Evolutionary conservation across 1,139 yeast species (phyloP).

Genomic region (Pichia sp.): DNA sequence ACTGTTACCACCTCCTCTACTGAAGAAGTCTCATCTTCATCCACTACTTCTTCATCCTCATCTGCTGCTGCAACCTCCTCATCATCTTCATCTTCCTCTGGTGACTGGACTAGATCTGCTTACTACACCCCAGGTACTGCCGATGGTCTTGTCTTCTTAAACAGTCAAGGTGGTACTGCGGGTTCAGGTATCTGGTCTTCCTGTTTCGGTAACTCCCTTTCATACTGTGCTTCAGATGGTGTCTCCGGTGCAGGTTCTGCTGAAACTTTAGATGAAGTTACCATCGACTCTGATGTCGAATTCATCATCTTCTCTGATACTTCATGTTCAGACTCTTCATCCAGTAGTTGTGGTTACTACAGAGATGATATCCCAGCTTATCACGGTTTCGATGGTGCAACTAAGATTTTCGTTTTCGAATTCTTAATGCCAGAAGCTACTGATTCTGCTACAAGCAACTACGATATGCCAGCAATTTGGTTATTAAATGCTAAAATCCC

Average conservation of each 20-base stretch:
- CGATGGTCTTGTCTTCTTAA: slow-evolving; percentile 77
- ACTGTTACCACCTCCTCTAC: slow-evolving; percentile 11
- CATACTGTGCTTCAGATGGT: slow-evolving; percentile 79
- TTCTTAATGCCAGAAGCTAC: slow-evolving; percentile 84
- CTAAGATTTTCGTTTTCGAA: slow-evolving; percentile 86
- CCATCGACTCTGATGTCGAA: slow-evolving; percentile 72
- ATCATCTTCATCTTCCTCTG: slow-evolving; percentile 37
- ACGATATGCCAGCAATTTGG: slow-evolving; percentile 98
- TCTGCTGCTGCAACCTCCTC: slow-evolving; percentile 31
- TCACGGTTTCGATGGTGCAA: slow-evolving; percentile 81
- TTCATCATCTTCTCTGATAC: slow-evolving; percentile 71
- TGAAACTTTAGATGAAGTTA: slow-evolving; percentile 59
- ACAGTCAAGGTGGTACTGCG: slow-evolving; percentile 73
- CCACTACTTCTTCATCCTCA: slow-evolving; percentile 20
- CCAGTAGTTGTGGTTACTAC: slow-evolving; percentile 81
- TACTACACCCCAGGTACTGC: slow-evolving; percentile 69
- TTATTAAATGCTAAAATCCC: slow-evolving; percentile 91
- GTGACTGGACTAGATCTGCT: slow-evolving; percentile 74
- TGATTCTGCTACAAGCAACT: slow-evolving; percentile 42
- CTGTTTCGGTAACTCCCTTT: slow-evolving; percentile 85
- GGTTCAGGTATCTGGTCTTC: slow-evolving; percentile 85
- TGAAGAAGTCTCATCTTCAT: slow-evolving; percentile 12
- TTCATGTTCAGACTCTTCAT: slow-evolving; percentile 51
- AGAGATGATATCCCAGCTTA: slow-evolving; percentile 85
- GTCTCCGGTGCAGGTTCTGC: slow-evolving; percentile 59